Conservation (phyloP, 176 grass and related monocot genomes). For the Carex scoparia region DNA sequence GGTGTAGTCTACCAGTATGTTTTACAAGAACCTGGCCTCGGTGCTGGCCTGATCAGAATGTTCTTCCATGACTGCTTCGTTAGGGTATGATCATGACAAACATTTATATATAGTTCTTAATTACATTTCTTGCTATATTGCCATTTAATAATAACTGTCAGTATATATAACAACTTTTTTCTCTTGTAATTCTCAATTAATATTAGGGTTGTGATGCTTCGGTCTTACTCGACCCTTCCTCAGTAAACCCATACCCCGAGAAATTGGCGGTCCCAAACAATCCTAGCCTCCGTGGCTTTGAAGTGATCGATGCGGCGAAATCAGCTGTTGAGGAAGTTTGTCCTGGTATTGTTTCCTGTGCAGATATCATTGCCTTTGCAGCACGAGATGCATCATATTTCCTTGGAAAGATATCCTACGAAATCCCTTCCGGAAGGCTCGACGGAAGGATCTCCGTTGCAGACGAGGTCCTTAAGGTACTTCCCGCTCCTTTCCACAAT, state of each 20-base stretch:
- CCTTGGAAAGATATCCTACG: neutral
- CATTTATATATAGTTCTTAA: neutral
- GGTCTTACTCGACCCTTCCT: neutral
- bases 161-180: neutral
- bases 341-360: neutral
- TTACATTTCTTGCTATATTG: neutral
- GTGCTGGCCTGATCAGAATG: slow-evolving; percentile 22
- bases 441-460: neutral
- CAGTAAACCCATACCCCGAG: neutral
- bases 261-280: neutral
- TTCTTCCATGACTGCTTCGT: slow-evolving; percentile 36
- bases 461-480: neutral
- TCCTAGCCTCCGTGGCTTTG: slow-evolving; percentile 5
- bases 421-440: neutral
- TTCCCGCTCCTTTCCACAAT: slow-evolving; percentile 8
- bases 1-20: neutral
- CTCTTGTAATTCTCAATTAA: neutral
- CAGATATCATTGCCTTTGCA: slow-evolving; percentile 11
- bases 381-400: neutral
- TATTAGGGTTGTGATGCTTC: slow-evolving; percentile 5
- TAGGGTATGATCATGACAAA: slow-evolving; percentile 9
- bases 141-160: neutral
- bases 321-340: neutral
- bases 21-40: neutral
- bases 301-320: neutral